Conservation (phyloP, 1,284 basidiomycete genomes). For the Sporisorium exsertum region DNA sequence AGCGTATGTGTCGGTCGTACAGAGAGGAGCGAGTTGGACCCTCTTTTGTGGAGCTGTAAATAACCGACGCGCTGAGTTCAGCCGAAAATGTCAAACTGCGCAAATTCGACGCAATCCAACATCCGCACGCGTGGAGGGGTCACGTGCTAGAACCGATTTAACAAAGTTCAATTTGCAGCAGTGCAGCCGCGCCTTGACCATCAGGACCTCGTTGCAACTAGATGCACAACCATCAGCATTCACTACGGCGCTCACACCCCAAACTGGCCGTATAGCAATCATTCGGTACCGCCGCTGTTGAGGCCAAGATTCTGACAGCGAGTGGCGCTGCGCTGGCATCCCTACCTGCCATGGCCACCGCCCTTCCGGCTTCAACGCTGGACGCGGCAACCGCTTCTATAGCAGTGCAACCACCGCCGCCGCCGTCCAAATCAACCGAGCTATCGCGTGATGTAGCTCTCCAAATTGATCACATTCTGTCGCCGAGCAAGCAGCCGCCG, state of each 20-base stretch:
- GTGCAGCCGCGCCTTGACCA: slow-evolving; percentile 12
- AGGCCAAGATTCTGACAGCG: background rate
- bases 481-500: slow-evolving; percentile 9
- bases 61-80: slow-evolving; percentile 1
- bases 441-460: slow-evolving; percentile 33
- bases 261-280: background rate
- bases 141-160: slow-evolving; percentile 23
- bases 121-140: slow-evolving; percentile 19
- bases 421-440: slow-evolving; percentile 19
- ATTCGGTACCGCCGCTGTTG: background rate
- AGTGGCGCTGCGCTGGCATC: background rate
- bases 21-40: background rate
- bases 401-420: slow-evolving; percentile 17
- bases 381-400: background rate
- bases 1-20: background rate
- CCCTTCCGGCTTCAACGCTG: slow-evolving; percentile 10
- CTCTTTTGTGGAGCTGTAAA: background rate
- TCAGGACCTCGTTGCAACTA: slow-evolving; percentile 3
- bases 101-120: slow-evolving; percentile 11
- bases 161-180: slow-evolving; percentile 8
- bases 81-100: slow-evolving; percentile 8
- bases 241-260: no score
- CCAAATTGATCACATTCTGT: slow-evolving; percentile 39
- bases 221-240: background rate
- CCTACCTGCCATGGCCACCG: slow-evolving; percentile 20